A percentile compares a stretch with the other conserved stretches of the same genome.
Conservation (phyloP, 1,284 basidiomycete species). For the Ustilago shanxiensis region DNA sequence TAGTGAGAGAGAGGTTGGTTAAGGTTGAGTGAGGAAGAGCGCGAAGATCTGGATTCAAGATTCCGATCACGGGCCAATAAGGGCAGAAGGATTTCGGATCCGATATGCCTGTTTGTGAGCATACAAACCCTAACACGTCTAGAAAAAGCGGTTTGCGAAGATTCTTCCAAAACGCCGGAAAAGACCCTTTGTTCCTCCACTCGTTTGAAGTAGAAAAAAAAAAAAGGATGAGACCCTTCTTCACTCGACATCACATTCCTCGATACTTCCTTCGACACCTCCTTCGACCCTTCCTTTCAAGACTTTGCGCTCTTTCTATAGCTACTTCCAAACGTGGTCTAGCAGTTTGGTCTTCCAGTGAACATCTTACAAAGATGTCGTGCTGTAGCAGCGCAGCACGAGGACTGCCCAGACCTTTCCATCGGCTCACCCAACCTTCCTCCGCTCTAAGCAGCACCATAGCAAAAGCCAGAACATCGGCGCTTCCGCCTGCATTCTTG, state of each 20-base stretch:
- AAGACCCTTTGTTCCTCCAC: slow-evolving; percentile 26
- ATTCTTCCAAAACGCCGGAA: background rate
- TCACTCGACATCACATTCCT: background rate
- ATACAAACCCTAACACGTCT: slow-evolving; percentile 8
- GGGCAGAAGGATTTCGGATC: slow-evolving; percentile 38
- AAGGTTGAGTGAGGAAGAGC: background rate
- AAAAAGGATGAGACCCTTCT: no score
- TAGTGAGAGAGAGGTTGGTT: background rate
- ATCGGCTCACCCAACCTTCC: slow-evolving; percentile 8
- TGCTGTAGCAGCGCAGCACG: slow-evolving; percentile 15
- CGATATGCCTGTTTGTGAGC: background rate
- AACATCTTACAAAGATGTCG: slow-evolving; percentile 11
- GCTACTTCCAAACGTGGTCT: background rate
- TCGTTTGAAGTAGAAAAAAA: background rate
- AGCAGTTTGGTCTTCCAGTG: background rate
- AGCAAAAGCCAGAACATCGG: no score
- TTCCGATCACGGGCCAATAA: slow-evolving; percentile 54
- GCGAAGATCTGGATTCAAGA: slow-evolving; percentile 27
- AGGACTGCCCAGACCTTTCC: slow-evolving; percentile 17
- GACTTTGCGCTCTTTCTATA: background rate
- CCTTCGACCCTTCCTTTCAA: background rate
- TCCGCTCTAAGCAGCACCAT: no score
- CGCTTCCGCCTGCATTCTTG: slow-evolving; percentile 27
- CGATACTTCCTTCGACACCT: background rate
- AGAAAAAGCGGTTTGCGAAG: background rate